Base-by-base conservation (phyloP, 208 protist genomes). In the Trypanosoma melophagium region DNA sequence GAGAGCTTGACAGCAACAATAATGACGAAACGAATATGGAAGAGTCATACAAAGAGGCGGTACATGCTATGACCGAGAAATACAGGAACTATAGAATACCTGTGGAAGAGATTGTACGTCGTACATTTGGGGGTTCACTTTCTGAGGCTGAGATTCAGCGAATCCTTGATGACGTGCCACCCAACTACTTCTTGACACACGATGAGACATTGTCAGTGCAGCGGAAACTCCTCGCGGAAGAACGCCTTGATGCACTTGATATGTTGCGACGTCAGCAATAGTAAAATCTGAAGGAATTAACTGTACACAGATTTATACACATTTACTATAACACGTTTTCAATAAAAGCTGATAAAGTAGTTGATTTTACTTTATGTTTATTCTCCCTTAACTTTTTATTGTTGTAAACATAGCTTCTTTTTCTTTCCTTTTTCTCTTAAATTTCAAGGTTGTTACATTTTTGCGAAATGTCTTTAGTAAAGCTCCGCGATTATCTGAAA, bases 111-210 rank as follows among this genome's bases (percentile, higher is more conserved):
- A 88, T 78, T 56, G 84, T 92, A 51, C 86, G 86, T 7, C 61
- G 74, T 31, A 90, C 83, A 71, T 94, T 91, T 71, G 84, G 78
- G 10, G 83, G 86, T 12, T 76, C 76, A 12, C 69, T 92, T 22
- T 89, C 78, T 63, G 89, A 94, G 71, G 24, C 58, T n/a, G 86
- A 94, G 63, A 86, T 94, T 31, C 78, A 84, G 61, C 82, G 83
- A 24, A 94, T 92, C 24, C n/a, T 94, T 2, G 44, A 57, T 5
- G 80, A 84, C 19, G 83, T 94, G 10, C 88, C 88, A 22, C 68
- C 66, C 13, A 54, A 66, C 9, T 94, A 76, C 66, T 94, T 94
- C 38, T 74, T 94, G 35, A 94, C 88, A 14, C 74, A 89, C 67
- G 74, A 66, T 1, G 88, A 94, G 61, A 94, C 85, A 16, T 61